A percentile compares a stretch with the other conserved stretches of the same genome.
Evolutionary conservation across 2,329 filamentous ascomycete genomes (phyloP).

Genomic region (Chaetomium globosum): DNA sequence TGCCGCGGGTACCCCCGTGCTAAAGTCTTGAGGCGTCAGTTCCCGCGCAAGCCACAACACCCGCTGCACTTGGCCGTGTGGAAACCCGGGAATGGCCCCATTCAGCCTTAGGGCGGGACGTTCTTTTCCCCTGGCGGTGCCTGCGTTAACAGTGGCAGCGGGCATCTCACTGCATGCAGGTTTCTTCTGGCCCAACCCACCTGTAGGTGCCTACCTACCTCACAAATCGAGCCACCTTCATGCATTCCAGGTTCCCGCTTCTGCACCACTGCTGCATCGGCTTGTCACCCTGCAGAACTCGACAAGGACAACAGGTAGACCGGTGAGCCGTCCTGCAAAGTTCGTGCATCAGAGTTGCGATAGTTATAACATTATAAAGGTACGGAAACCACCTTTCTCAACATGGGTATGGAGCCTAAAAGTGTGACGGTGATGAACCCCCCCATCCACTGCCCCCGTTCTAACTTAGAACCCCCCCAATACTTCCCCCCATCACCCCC

Average conservation of each 20-base stretch:
- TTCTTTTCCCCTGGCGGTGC: constrained; percentile 10
- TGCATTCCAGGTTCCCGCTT: constrained; percentile 19
- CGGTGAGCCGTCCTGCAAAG: constrained; percentile 27
- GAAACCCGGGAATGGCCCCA: constrained; percentile 22
- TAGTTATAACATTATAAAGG: constrained; percentile 5
- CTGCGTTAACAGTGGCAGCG: constrained; percentile 17
- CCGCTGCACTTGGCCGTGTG: constrained; percentile 14
- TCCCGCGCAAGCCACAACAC: constrained; percentile 22
- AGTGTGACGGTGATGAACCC: constrained; percentile 13
- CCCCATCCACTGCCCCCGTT: background rate
- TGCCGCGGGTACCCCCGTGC: constrained; percentile 26
- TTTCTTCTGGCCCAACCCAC: background rate
- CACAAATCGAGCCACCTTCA: constrained; percentile 14
- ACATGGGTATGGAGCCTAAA: background rate
- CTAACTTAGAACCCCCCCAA: background rate
- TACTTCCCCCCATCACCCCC: background rate
- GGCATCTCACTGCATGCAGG: background rate
- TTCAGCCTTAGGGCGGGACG: constrained; percentile 29
- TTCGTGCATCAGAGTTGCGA: constrained; percentile 4
- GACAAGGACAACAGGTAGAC: constrained; percentile 11
- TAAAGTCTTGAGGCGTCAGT: constrained; percentile 25
- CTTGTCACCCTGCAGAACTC: constrained; percentile 16
- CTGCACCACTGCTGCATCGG: constrained; percentile 11
- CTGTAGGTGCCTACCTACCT: too few relatives aligned
- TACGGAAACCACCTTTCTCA: constrained; percentile 17